These are phyloP conservation scores for Nigrospora sphaerica DNA, from an alignment of 2,329 filamentous ascomycete species.

Conservation along the genomic window DNA sequence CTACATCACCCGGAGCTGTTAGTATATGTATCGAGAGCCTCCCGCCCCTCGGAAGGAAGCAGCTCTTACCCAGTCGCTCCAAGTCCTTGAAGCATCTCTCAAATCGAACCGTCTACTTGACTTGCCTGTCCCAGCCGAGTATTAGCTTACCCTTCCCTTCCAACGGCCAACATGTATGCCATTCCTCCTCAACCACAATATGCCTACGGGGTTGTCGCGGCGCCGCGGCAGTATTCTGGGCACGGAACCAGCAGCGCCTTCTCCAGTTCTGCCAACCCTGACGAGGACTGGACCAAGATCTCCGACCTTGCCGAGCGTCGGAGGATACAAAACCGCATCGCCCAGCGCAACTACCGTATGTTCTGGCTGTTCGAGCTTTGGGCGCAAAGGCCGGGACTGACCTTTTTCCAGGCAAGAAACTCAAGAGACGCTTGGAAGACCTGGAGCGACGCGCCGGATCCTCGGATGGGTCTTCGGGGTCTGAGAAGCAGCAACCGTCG, in stretches of 20 bases:
- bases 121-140: neutral
- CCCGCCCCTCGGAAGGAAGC: too few species aligned
- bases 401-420: conserved; percentile 68
- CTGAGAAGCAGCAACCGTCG: conserved; percentile 28
- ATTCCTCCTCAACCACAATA: conserved; percentile 37
- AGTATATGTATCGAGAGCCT: too few species aligned
- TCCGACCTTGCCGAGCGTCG: conserved; percentile 91
- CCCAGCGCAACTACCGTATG: conserved; percentile 76
- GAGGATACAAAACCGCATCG: conserved; percentile 95
- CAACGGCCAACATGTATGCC: conserved; percentile 28
- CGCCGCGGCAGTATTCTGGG: conserved; percentile 60
- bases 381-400: conserved; percentile 3
- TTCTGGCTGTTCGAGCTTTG: neutral
- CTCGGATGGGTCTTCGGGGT: conserved; percentile 32
- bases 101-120: neutral
- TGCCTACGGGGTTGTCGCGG: conserved; percentile 27
- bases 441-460: conserved; percentile 70
- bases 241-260: conserved; percentile 90
- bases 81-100: too few species aligned
- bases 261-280: conserved; percentile 86
- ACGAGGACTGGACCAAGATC: conserved; percentile 99
- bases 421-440: conserved; percentile 82
- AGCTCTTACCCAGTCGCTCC: too few species aligned
- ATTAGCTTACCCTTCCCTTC: neutral
- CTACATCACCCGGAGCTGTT: too few species aligned